Evolutionary conservation across 768 basidiomycete species (phyloP), one percentile per base, ranked within the genome.

Genomic region (Suillus luteus): DNA sequence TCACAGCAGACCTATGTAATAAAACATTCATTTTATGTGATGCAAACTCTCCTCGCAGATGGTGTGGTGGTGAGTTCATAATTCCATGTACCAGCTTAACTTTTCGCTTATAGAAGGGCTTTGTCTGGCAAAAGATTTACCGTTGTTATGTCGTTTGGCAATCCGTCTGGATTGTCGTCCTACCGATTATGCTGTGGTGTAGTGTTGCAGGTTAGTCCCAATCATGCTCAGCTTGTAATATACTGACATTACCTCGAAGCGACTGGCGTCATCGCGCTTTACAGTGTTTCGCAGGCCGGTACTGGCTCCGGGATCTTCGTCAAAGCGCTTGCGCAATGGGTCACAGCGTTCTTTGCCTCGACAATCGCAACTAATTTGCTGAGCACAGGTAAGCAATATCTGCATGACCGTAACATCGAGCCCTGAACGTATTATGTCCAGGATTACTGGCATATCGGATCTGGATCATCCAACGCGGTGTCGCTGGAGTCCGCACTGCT

Each of bases 1-100:
- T 65, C 67, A 33, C 62, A 75, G 37, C 55, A 58, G 7, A 70
- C 72, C 0, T 72, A 72, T 59, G 62, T 73, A 17, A 69, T 70
- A 55, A 73, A 73, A 43, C 69, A 69, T 48, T 65, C 59, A 2
- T 49, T 73, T 6, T 71, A 68, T 35, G 52, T 37, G 35, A 0
- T 69, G 24, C 66, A 69, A 55, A 64, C 63, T n/a, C 46, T 64
- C 4, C 38, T 64, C 15, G 60, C 51, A 14, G 63, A 64, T 31
- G 63, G 49, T 3, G 63, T 61, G 15, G 60, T 64, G 11, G 60
- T 64, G 27, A 48, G 51, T 48, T 31, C 40, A 5, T 27, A 7
- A 33, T 40, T 19, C 14, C 37, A 43, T 27, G 24, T 5, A 9
- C 6, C 5, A 31, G n/a, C 15, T 19, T 51, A 0, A 22, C 27